A percentile compares a stretch with the other conserved stretches of the same genome.
Conservation (phyloP, 2,329 filamentous ascomycete genomes). For the Fusarium buharicum region DNA sequence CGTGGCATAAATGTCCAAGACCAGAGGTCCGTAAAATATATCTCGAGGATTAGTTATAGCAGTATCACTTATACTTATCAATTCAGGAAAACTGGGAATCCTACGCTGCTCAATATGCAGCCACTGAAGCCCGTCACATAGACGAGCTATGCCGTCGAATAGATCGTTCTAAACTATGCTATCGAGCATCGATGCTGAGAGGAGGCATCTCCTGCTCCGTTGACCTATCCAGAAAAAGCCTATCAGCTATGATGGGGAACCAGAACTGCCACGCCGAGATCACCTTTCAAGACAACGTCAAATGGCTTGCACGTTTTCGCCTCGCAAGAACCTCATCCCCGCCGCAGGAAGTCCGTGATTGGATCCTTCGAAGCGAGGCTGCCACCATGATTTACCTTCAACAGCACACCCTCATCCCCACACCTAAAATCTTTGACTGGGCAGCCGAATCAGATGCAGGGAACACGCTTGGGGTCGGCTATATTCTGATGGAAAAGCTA, state of each 20-base stretch:
- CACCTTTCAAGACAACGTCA: slow-evolving; percentile 8
- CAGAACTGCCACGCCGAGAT: slow-evolving; percentile 19
- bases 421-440: slow-evolving; percentile 12
- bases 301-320: slow-evolving; percentile 11
- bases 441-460: slow-evolving; percentile 44
- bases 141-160: slow-evolving; percentile 11
- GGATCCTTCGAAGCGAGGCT: slow-evolving; percentile 8
- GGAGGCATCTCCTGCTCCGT: slow-evolving; percentile 10
- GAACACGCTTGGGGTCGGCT: slow-evolving; percentile 51
- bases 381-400: slow-evolving; percentile 8
- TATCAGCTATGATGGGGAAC: slow-evolving; percentile 12
- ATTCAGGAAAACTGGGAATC: slow-evolving; percentile 2
- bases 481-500: slow-evolving; percentile 57
- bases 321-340: slow-evolving; percentile 2
- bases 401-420: slow-evolving; percentile 6
- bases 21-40: slow-evolving; percentile 1
- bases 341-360: slow-evolving; percentile 6
- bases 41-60: no score
- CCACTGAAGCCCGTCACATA: slow-evolving; percentile 5
- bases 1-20: slow-evolving; percentile 11
- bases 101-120: slow-evolving; percentile 7
- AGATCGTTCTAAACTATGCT: slow-evolving; percentile 2
- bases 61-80: not conserved
- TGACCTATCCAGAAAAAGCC: slow-evolving; percentile 2
- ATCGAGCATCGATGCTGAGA: slow-evolving; percentile 4